Percentiles rank a stretch among this genome's conserved stretches.
Evolutionary conservation across 2,329 filamentous ascomycete species (phyloP).

Genomic region (Aspergillus latus): DNA sequence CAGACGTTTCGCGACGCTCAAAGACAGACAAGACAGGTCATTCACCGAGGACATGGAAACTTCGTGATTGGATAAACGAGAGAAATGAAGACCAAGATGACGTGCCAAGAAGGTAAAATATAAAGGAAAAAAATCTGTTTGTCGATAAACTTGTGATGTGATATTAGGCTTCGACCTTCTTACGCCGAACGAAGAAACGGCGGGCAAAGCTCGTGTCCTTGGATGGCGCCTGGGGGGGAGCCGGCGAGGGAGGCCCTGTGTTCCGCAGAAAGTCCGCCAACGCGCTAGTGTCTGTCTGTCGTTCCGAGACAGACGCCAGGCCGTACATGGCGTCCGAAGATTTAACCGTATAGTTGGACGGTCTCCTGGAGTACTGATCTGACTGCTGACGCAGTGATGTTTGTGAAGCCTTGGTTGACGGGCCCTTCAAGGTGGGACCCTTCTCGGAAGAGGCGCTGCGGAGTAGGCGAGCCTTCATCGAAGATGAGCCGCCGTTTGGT

Average conservation of each 20-base stretch:
- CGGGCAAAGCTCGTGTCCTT: conserved; percentile 21
- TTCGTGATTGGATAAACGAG: conserved; percentile 10
- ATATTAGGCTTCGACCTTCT: conserved; percentile 23
- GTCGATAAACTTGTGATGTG: too few species aligned
- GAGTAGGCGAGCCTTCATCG: conserved; percentile 39
- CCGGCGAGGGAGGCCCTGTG: conserved; percentile 61
- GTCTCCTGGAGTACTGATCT: conserved; percentile 27
- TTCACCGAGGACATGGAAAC: conserved; percentile 12
- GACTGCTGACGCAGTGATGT: conserved; percentile 37
- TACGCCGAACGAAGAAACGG: conserved; percentile 28
- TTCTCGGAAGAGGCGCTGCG: conserved; percentile 33
- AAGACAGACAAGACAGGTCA: conserved; percentile 11
- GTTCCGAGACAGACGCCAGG: conserved; percentile 25
- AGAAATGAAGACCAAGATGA: conserved; percentile 1
- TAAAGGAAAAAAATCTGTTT: background rate
- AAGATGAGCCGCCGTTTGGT: conserved; percentile 21
- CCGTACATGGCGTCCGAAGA: conserved; percentile 18
- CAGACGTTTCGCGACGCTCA: conserved; percentile 14
- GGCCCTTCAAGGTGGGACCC: conserved; percentile 25
- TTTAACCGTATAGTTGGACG: conserved; percentile 40
- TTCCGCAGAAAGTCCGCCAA: conserved; percentile 71
- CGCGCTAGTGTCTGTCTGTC: conserved; percentile 58
- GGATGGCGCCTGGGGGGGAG: conserved; percentile 15
- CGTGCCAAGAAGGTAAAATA: background rate
- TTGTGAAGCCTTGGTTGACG: conserved; percentile 33